A percentile compares a stretch with the other conserved stretches of the same genome.
Evolutionary conservation across 2,329 filamentous ascomycete genomes (phyloP).

Genomic region (Neofusicoccum sp.): DNA sequence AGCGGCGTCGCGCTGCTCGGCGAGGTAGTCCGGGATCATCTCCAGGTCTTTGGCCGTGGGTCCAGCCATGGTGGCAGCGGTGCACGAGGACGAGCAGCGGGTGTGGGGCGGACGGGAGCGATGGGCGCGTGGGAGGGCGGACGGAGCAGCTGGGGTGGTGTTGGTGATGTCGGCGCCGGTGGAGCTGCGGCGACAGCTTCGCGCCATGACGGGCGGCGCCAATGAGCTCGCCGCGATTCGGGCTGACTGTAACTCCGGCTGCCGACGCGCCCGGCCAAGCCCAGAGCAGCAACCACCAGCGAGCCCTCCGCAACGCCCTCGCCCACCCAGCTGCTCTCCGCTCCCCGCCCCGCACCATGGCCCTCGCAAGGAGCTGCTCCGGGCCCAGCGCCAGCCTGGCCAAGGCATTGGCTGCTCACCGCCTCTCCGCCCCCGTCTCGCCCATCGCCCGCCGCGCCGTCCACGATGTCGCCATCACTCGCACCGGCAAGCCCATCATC

Average conservation of each 20-base stretch:
- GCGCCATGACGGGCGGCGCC: not conserved
- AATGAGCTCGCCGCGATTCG: conserved; percentile 9
- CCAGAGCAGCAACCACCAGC: conserved; percentile 20
- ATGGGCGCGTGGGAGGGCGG: conserved; percentile 7
- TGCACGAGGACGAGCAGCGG: not conserved
- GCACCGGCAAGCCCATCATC: conserved; percentile 94
- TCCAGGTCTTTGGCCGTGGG: conserved; percentile 69
- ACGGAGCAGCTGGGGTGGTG: conserved; percentile 22
- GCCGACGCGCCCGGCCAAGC: conserved; percentile 8
- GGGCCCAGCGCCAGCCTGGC: conserved; percentile 38
- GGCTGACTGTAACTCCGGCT: conserved; percentile 14
- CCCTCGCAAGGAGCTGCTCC: conserved; percentile 40
- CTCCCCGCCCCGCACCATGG: conserved; percentile 41
- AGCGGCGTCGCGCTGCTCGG: conserved; percentile 82
- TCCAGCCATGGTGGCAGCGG: conserved; percentile 30
- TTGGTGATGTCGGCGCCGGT: conserved; percentile 20
- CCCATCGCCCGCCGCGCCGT: conserved; percentile 29
- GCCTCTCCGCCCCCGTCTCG: conserved; percentile 23
- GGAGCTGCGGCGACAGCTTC: conserved; percentile 19
- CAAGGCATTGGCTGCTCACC: conserved; percentile 29
- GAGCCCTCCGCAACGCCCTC: conserved; percentile 47
- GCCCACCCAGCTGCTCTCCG: conserved; percentile 41
- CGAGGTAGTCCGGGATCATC: conserved; percentile 87
- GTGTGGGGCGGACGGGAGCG: not conserved
- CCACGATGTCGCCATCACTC: conserved; percentile 87